Evolutionary conservation across 192 early-diverging fungal species (phyloP).

Genomic region (Rhizophagus clarus): DNA sequence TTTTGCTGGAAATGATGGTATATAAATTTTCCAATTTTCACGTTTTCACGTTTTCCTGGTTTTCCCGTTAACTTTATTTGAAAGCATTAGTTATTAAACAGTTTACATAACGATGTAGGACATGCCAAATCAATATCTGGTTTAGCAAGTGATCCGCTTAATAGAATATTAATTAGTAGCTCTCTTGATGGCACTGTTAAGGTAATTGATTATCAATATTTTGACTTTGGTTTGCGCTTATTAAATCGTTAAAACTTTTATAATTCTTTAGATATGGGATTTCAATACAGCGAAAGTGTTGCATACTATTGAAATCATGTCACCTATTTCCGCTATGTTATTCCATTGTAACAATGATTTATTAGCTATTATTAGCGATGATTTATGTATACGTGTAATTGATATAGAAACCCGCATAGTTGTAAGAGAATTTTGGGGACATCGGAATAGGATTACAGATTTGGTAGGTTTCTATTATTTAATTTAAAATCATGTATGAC

Average conservation of each 20-base stretch:
- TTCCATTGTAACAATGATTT: slow-evolving; percentile 76
- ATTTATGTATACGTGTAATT: slow-evolving; percentile 83
- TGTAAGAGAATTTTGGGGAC: slow-evolving; percentile 89
- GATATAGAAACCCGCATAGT: slow-evolving; percentile 81
- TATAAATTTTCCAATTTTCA: too few relatives aligned
- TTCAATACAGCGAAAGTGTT: slow-evolving; percentile 67
- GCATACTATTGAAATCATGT: slow-evolving; percentile 65
- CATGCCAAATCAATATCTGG: slow-evolving; percentile 85
- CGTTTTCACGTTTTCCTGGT: too few relatives aligned
- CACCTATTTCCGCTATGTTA: slow-evolving; percentile 62
- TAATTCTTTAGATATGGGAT: slow-evolving; percentile 72
- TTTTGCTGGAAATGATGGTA: slow-evolving; percentile 56
- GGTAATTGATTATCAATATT: slow-evolving; percentile 40
- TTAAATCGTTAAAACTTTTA: not conserved
- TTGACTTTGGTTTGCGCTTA: not conserved
- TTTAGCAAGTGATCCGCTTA: slow-evolving; percentile 73
- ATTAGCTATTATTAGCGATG: slow-evolving; percentile 83
- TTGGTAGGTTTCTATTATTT: slow-evolving; percentile 51
- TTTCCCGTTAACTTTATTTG: slow-evolving; percentile 1
- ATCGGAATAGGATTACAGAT: slow-evolving; percentile 87
- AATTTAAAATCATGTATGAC: not conserved
- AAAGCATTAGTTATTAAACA: not conserved
- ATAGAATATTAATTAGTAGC: slow-evolving; percentile 69
- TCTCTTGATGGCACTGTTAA: slow-evolving; percentile 84
- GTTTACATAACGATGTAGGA: slow-evolving; percentile 34